These are phyloP conservation scores for Metrosideros polymorpha DNA, from an alignment of 441 rosid species.

Conservation along the genomic window DNA sequence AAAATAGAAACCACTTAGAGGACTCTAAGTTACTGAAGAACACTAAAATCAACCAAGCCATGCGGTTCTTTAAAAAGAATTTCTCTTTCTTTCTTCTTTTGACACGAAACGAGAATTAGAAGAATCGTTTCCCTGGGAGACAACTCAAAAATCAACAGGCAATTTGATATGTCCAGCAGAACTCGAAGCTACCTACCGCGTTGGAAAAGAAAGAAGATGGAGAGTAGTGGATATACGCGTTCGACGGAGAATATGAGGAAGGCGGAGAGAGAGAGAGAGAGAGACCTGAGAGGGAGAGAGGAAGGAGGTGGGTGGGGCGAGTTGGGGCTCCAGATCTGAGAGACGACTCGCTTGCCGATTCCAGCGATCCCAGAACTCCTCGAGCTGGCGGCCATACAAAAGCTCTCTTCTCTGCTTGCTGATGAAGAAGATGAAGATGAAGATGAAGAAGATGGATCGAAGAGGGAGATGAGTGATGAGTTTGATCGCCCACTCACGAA, in stretches of 20 bases:
- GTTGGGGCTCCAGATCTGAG: slow-evolving; percentile 24
- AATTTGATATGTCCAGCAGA: background rate
- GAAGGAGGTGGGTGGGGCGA: background rate
- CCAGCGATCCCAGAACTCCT: slow-evolving; percentile 42
- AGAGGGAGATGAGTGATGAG: background rate
- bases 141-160: background rate
- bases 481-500: background rate
- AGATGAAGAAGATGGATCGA: background rate
- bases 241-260: too few species aligned
- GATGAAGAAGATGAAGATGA: too few species aligned
- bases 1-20: background rate
- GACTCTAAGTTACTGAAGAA: background rate
- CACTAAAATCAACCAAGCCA: background rate
- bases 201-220: background rate
- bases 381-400: slow-evolving; percentile 4
- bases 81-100: background rate
- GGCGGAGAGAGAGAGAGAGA: background rate
- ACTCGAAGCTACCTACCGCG: background rate
- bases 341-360: slow-evolving; percentile 41
- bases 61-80: background rate
- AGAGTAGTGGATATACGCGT: too few species aligned
- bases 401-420: background rate
- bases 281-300: slow-evolving; percentile 14
- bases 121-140: too few species aligned
- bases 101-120: too few species aligned